A percentile compares a stretch with the other conserved stretches of the same genome.
Conservation (phyloP, 257 asterid species). For the Verbena officinalis region DNA sequence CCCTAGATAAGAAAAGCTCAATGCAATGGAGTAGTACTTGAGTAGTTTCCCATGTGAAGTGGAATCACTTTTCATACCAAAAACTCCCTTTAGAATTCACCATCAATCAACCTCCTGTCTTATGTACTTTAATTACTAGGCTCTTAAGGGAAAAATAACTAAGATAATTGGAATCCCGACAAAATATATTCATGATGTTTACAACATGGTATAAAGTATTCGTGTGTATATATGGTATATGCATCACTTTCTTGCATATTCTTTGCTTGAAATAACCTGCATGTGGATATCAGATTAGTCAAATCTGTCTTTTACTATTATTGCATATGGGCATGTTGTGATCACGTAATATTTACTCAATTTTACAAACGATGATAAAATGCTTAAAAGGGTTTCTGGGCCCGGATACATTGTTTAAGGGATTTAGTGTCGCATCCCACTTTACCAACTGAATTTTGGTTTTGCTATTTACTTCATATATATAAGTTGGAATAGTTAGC, state of each 20-base stretch:
- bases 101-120: conserved; percentile 33
- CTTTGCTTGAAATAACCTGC: conserved; percentile 9
- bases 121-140: conserved; percentile 24
- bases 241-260: conserved; percentile 23
- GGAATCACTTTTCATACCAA: conserved; percentile 24
- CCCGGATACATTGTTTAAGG: no score
- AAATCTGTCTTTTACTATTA: conserved; percentile 13
- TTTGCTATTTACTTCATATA: conserved; percentile 10
- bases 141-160: background rate
- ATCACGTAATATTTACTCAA: background rate
- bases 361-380: background rate
- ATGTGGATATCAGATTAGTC: conserved; percentile 6
- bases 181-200: background rate
- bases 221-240: background rate
- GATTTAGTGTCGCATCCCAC: no score
- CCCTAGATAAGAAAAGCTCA: conserved; percentile 26
- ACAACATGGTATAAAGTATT: background rate
- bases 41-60: conserved; percentile 72
- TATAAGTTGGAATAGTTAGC: background rate
- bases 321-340: background rate
- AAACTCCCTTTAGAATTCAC: conserved; percentile 32
- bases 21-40: conserved; percentile 53
- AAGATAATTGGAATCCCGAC: background rate
- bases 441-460: no score
- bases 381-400: background rate